phyloP scores from a whole-genome alignment of 1,139 yeast genomes.

The Oligophagozyma castellii region DNA sequence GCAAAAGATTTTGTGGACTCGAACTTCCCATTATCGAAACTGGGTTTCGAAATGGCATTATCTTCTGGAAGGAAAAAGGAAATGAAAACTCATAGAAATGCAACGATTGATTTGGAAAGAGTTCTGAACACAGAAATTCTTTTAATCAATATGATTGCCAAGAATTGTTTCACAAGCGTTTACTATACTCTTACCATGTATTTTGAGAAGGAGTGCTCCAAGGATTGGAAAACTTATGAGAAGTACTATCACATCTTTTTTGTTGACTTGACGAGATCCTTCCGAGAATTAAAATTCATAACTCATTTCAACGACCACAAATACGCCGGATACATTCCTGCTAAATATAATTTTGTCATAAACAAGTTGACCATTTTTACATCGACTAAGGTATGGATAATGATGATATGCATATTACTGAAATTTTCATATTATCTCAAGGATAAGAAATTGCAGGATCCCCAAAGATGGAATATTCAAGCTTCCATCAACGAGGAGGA shows the following conservation, averaged over 20 bases:
- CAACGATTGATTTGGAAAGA: slow-evolving; percentile 3
- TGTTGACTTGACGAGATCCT: slow-evolving; percentile 3
- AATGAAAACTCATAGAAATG: neutral
- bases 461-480: neutral
- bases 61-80: neutral
- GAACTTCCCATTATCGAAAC: slow-evolving; percentile 1
- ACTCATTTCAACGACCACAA: slow-evolving; percentile 5
- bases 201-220: slow-evolving; percentile 7
- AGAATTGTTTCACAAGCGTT: slow-evolving; percentile 4
- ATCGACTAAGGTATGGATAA: slow-evolving; percentile 7
- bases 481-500: slow-evolving; percentile 1
- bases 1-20: slow-evolving; percentile 1
- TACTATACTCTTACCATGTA: slow-evolving; percentile 5
- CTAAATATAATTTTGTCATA: slow-evolving; percentile 5
- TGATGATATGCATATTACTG: slow-evolving; percentile 5
- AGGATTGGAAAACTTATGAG: slow-evolving; percentile 4
- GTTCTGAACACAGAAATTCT: slow-evolving; percentile 7
- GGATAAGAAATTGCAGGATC: neutral
- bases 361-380: slow-evolving; percentile 7
- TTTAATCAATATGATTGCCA: slow-evolving; percentile 6
- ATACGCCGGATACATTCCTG: slow-evolving; percentile 2
- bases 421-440: slow-evolving; percentile 7
- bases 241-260: slow-evolving; percentile 6
- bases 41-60: neutral
- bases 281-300: slow-evolving; percentile 4